These are phyloP conservation scores for Cyberlindnera maritima DNA, from an alignment of 805 yeast genomes.

Conservation along the genomic window DNA sequence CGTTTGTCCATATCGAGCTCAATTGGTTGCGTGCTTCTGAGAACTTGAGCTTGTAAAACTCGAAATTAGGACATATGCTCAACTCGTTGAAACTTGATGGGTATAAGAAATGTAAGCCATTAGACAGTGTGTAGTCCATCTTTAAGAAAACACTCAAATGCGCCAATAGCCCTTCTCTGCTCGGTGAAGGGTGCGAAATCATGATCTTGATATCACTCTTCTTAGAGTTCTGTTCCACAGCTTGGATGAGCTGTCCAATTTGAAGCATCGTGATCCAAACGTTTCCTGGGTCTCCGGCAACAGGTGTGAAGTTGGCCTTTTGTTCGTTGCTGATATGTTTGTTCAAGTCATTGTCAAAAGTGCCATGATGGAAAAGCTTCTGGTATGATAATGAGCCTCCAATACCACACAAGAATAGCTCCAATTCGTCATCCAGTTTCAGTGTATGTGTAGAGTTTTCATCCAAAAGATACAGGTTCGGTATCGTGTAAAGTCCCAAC, in stretches of 20 bases:
- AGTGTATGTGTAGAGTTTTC: constrained; percentile 48
- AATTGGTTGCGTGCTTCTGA: constrained; percentile 58
- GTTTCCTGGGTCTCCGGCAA: constrained; percentile 62
- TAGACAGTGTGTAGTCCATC: constrained; percentile 72
- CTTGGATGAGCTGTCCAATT: constrained; percentile 60
- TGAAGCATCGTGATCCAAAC: constrained; percentile 74
- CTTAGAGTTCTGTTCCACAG: constrained; percentile 40
- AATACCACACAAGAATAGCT: constrained; percentile 59
- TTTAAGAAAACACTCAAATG: constrained; percentile 64
- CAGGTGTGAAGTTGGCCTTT: constrained; percentile 40
- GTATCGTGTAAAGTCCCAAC: constrained; percentile 47
- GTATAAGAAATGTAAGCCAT: constrained; percentile 68
- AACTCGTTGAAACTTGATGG: constrained; percentile 69
- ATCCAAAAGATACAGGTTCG: constrained; percentile 61
- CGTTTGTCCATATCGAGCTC: constrained; percentile 61
- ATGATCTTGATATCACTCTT: constrained; percentile 54
- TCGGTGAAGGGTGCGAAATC: constrained; percentile 67
- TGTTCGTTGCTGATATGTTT: constrained; percentile 17
- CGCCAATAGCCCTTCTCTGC: constrained; percentile 65
- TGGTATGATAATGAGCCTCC: constrained; percentile 72
- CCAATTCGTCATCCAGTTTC: constrained; percentile 34
- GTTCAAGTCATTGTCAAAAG: constrained; percentile 27
- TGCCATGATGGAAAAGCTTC: constrained; percentile 65
- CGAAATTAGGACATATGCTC: constrained; percentile 60
- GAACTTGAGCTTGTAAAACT: constrained; percentile 60